Evolutionary conservation across 345 rosid genomes (phyloP).

Genomic region (thale cress (Arabidopsis thaliana)): DNA sequence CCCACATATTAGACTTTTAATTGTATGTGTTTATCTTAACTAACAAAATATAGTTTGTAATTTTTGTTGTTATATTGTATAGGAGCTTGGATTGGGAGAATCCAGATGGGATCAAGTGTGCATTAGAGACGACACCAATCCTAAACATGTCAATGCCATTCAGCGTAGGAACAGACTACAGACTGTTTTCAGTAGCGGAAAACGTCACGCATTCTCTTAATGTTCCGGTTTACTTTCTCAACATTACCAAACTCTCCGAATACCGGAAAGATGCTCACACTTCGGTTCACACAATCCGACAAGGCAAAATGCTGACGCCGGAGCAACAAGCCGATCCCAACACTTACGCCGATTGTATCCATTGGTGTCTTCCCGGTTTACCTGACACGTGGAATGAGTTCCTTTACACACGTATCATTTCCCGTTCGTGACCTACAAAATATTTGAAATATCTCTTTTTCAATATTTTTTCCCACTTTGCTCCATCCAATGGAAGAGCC

Average conservation of each 20-base stretch:
- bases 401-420: conserved; percentile 70
- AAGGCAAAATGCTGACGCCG: conserved; percentile 77
- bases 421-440: conserved; percentile 58
- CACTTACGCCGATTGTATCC: conserved; percentile 91
- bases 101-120: conserved; percentile 91
- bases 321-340: conserved; percentile 82
- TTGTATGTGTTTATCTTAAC: conserved; percentile 1
- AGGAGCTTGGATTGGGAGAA: conserved; percentile 95
- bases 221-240: conserved; percentile 64
- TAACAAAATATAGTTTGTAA: not conserved
- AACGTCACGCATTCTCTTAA: conserved; percentile 61
- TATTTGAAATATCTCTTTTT: too few relatives aligned
- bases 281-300: conserved; percentile 75
- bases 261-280: conserved; percentile 94
- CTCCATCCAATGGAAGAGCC: not conserved
- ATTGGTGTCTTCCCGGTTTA: conserved; percentile 96
- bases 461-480: not conserved
- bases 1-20: not conserved
- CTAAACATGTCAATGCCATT: conserved; percentile 58
- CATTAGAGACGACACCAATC: conserved; percentile 71
- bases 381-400: conserved; percentile 97
- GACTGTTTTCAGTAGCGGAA: conserved; percentile 55
- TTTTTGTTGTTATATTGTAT: not conserved
- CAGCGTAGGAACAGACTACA: conserved; percentile 76
- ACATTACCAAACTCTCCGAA: conserved; percentile 79